Conservation (phyloP, 176 grass and related monocot species). For the Carex parvula region DNA sequence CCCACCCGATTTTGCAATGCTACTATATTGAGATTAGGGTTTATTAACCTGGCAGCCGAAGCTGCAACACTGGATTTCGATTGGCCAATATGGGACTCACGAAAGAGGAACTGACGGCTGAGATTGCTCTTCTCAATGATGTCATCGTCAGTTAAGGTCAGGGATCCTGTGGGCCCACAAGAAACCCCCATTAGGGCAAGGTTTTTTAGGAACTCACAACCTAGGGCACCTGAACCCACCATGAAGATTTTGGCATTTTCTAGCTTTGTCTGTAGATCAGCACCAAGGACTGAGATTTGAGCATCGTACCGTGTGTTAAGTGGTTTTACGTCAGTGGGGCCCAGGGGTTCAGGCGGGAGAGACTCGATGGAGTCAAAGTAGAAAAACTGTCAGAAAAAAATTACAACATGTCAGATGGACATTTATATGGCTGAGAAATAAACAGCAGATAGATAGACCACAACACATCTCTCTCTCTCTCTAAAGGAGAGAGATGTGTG, state of each 20-base stretch:
- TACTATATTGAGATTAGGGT: constrained; percentile 61
- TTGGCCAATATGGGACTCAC: constrained; percentile 91
- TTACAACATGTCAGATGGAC: background rate
- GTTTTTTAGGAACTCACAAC: constrained; percentile 95
- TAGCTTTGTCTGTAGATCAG: constrained; percentile 70
- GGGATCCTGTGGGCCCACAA: constrained; percentile 53
- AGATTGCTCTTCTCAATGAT: constrained; percentile 97
- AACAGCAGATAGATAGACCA: background rate
- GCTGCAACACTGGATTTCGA: constrained; percentile 89
- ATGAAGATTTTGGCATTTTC: constrained; percentile 82
- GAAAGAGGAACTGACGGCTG: constrained; percentile 95
- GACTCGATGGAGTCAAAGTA: constrained; percentile 96
- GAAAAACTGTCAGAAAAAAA: constrained; percentile 63
- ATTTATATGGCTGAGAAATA: background rate
- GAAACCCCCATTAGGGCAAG: constrained; percentile 85
- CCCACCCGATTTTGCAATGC: constrained; percentile 88
- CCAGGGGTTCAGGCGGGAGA: constrained; percentile 70
- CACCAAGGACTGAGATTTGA: constrained; percentile 83
- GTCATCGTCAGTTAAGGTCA: constrained; percentile 91
- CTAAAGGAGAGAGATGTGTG: background rate
- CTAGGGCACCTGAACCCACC: constrained; percentile 84
- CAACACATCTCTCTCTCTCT: background rate
- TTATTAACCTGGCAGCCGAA: constrained; percentile 64
- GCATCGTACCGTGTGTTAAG: constrained; percentile 72
- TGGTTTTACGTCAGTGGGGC: constrained; percentile 53